phyloP scores from a whole-genome alignment of 306 rosid genomes.

The Astragalus glycyphyllos region DNA sequence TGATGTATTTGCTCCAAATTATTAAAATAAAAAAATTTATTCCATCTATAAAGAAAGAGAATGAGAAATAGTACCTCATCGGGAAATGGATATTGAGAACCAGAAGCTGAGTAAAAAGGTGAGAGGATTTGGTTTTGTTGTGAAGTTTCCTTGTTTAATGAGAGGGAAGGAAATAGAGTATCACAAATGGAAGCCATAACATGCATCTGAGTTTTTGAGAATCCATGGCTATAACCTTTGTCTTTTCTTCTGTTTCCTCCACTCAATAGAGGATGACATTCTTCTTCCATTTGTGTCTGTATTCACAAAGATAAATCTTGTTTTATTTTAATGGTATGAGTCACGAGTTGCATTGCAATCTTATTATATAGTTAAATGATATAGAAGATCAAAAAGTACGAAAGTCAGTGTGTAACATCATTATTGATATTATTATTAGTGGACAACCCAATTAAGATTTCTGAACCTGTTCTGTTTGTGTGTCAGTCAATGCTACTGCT shows the following conservation, averaged over 20 bases:
- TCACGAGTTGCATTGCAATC: not conserved
- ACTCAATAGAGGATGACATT: constrained; percentile 59
- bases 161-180: constrained; percentile 71
- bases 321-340: not conserved
- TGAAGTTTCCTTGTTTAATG: constrained; percentile 33
- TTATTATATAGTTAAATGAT: too few relatives aligned
- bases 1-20: too few relatives aligned
- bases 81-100: constrained; percentile 66
- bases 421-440: too few relatives aligned
- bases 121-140: constrained; percentile 37
- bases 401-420: too few relatives aligned
- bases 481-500: not conserved
- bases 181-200: constrained; percentile 72
- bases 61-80: constrained; percentile 57
- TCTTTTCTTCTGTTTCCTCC: constrained; percentile 52
- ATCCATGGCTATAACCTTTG: constrained; percentile 62
- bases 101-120: constrained; percentile 60
- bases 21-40: too few relatives aligned
- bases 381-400: too few relatives aligned
- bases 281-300: constrained; percentile 45
- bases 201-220: constrained; percentile 66
- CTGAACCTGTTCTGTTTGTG: constrained; percentile 2
- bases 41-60: not conserved
- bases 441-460: not conserved
- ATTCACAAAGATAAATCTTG: not conserved